Evolutionary conservation across 352 stramenopile species (phyloP).

Genomic region (Pythium rishiriense): DNA sequence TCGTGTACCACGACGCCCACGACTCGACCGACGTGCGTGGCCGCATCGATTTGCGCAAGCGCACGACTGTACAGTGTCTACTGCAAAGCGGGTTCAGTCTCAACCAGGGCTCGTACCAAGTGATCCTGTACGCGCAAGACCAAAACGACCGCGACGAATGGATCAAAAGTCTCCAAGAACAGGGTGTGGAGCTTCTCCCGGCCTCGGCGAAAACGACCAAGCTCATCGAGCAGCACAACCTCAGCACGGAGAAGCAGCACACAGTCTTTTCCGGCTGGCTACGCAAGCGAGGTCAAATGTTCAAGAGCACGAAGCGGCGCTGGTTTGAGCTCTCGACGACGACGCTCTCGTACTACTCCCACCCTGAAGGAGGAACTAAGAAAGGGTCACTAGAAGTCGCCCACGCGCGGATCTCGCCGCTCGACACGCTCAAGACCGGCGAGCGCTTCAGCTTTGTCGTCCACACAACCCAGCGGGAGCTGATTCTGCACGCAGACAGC

Average conservation of each 20-base stretch:
- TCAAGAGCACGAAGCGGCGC: slow-evolving; percentile 85
- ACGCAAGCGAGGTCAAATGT: slow-evolving; percentile 78
- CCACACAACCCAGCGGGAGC: slow-evolving; percentile 48
- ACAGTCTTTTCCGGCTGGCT: slow-evolving; percentile 83
- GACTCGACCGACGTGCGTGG: slow-evolving; percentile 76
- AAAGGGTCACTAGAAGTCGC: slow-evolving; percentile 74
- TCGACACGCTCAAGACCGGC: slow-evolving; percentile 82
- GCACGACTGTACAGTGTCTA: slow-evolving; percentile 64
- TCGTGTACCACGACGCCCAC: slow-evolving; percentile 85
- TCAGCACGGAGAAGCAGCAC: slow-evolving; percentile 47
- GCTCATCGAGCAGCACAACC: slow-evolving; percentile 57
- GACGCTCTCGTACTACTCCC: slow-evolving; percentile 75
- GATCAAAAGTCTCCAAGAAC: slow-evolving; percentile 80
- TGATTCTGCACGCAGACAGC: slow-evolving; percentile 82
- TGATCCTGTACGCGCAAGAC: slow-evolving; percentile 80
- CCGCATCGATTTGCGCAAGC: slow-evolving; percentile 66
- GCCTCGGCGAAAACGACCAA: slow-evolving; percentile 54
- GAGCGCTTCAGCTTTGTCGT: slow-evolving; percentile 84
- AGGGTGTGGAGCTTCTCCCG: slow-evolving; percentile 61
- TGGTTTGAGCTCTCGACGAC: slow-evolving; percentile 81
- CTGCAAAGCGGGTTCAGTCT: slow-evolving; percentile 80
- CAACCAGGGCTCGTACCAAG: slow-evolving; percentile 66
- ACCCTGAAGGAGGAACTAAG: slow-evolving; percentile 69
- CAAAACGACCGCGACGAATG: slow-evolving; percentile 78
- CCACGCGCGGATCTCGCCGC: slow-evolving; percentile 48